Base-by-base conservation (phyloP, 768 basidiomycete species). In the Candolleomyces eurysporus region DNA sequence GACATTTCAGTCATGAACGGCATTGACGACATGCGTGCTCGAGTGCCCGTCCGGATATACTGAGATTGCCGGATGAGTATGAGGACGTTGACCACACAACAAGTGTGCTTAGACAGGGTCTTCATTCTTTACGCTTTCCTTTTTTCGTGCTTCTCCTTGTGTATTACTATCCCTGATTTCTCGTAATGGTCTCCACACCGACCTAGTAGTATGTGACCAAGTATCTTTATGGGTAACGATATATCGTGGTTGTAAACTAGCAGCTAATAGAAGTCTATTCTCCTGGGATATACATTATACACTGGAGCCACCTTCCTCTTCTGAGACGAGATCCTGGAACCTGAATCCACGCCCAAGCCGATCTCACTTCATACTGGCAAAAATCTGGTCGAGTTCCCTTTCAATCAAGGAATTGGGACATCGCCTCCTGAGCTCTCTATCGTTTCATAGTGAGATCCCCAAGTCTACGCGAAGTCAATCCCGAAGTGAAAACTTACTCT, bases 361-460 rank as follows among this genome's bases (percentile, higher is more conserved):
- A 30, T 30, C 36, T 81, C 72, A 91, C 69, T 88, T 90, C 88
- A 92, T 91, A 3, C 81, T 81, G 8, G 82, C 71, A 13, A 80
- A 76, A 39, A 90, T 76, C 64, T 81, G 82, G 49, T 91, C 90
- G 21, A 95, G 73, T 71, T 96, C 94, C 55, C 94, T 78, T 48
- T 84, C 82, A 54, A 93, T 87, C 72, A 95, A 72, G 1, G 89
- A 86, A 71, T 94, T 94, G 13, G 94, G 94, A 65, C 88, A 90
- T 58, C 78, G 86, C 68, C 83, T 84, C 61, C 84, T 82, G 64
- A 96, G 72, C 64, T 92, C 81, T 62, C 94, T 96, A 63, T 55
- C 19, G 22, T 43, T 21, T 9, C 17, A 48, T 21, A 7, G 21
- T 48, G 61, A 58, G 54, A 57, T 50, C 39, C 59, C 48, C 39